Evolutionary conservation across 331 rosid genomes (phyloP), one percentile per base, ranked within the genome.

Genomic region (Cucumis variabilis): DNA sequence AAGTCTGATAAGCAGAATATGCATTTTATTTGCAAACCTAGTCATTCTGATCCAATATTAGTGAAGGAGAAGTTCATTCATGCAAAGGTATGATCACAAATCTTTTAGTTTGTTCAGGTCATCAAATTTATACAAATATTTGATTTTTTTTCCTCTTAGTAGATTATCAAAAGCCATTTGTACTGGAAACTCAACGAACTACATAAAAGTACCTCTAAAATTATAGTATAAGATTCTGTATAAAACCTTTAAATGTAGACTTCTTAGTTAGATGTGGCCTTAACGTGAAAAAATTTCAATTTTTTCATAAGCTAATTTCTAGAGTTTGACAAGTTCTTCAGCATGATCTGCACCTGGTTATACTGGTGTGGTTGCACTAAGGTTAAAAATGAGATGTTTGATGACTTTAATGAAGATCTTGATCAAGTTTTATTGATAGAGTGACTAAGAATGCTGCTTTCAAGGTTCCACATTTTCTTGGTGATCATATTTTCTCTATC

Each of bases 1-100:
- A 97, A 89, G 91, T 88, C 99, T 2, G 97, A 94, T 90, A 97
- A 94, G 87, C 91, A 93, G 48, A 92, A 91, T 71, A 86, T 90
- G 87, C 68, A 89, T 86, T 94, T 92, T 86, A 76, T 97, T 89
- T 92, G 92, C 92, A 97, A 94, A 92, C 99, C 99, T 48, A 90
- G 86, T 89, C 98, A 92, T 86, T 86, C 95, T 87, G 99, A 97
- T 90, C 92, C 99, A 87, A 93, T 97, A 88, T 88, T 98, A 5
- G 98, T 96, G 85, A 97, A 97, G 93, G 99, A 97, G 93, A 97
- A 97, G 87, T 97, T 96, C 92, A 97, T 97, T 90, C 97, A 97
- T 87, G 99, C 99, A 62, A 97, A 97, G 99, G 99, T 97, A 89
- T 62, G 86, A 14, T 82, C 21, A 62, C n/a, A 70, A 71, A 55